Conservation (phyloP, 2,329 filamentous ascomycete species). For the Nemania sp. region DNA sequence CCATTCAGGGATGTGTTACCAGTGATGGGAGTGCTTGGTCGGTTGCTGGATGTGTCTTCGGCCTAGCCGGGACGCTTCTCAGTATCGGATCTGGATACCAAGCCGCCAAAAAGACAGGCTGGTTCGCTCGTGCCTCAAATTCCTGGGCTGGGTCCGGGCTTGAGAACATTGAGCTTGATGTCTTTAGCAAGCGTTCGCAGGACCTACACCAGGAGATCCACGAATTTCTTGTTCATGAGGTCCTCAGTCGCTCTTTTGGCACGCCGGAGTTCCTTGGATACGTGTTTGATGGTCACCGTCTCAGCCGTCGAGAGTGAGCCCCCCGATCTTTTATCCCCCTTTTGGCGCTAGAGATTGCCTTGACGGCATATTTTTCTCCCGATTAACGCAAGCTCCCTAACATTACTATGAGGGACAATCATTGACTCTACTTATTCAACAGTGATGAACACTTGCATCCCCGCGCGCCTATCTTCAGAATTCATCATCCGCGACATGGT, state of each 20-base stretch:
- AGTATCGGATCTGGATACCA: not conserved
- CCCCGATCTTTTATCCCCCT: too few relatives aligned
- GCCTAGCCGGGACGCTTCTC: not conserved
- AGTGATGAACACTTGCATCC: not conserved
- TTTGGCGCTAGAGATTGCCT: too few relatives aligned
- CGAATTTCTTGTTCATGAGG: not conserved
- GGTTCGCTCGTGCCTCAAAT: not conserved
- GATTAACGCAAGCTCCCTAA: too few relatives aligned
- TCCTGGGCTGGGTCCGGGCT: not conserved
- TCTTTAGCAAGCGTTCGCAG: not conserved
- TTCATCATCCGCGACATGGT: not conserved
- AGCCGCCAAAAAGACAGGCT: not conserved
- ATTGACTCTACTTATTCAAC: too few relatives aligned
- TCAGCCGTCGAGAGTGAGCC: not conserved
- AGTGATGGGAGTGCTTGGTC: not conserved
- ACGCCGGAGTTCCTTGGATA: not conserved
- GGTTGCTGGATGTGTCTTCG: not conserved
- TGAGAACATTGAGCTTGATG: not conserved
- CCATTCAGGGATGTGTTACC: slow-evolving; percentile 2
- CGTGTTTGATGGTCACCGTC: not conserved
- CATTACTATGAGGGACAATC: too few relatives aligned
- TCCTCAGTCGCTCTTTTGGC: not conserved
- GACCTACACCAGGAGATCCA: not conserved
- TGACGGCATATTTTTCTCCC: too few relatives aligned
- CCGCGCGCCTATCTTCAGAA: not conserved